These are phyloP conservation scores for Murraya koenigii DNA, from an alignment of 345 rosid species.

Conservation along the genomic window DNA sequence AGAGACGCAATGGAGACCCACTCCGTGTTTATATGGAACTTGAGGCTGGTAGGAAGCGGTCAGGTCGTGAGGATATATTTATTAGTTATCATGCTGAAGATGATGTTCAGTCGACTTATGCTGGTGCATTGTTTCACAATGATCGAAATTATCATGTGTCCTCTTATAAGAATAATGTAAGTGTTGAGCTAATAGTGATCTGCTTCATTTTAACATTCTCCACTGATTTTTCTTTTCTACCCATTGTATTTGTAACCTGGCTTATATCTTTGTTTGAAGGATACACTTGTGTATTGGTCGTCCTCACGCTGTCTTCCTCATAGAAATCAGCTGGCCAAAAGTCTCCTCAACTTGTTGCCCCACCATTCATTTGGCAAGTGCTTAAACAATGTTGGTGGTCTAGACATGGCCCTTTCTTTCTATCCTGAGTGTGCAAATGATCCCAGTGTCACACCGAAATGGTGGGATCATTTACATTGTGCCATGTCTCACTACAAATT, in stretches of 20 bases:
- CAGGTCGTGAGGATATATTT: constrained; percentile 85
- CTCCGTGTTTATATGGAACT: constrained; percentile 95
- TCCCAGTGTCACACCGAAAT: constrained; percentile 46
- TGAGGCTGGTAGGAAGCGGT: constrained; percentile 77
- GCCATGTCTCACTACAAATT: constrained; percentile 97
- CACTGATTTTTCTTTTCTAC: neutral
- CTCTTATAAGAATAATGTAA: constrained; percentile 60
- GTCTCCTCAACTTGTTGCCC: constrained; percentile 63
- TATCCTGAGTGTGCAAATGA: constrained; percentile 68
- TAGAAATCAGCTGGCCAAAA: constrained; percentile 66
- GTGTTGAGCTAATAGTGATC: constrained; percentile 13
- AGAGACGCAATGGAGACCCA: constrained; percentile 85
- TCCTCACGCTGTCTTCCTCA: constrained; percentile 83
- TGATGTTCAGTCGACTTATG: constrained; percentile 86
- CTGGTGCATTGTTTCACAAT: constrained; percentile 86
- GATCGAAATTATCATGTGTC: constrained; percentile 80
- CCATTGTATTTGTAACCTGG: constrained; percentile 4
- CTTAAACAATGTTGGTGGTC: constrained; percentile 83
- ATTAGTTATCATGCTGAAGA: constrained; percentile 88
- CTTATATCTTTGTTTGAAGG: constrained; percentile 31
- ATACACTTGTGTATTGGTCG: constrained; percentile 84
- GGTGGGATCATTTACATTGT: constrained; percentile 95
- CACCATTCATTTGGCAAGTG: constrained; percentile 93
- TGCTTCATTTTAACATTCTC: neutral
- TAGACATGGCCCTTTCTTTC: constrained; percentile 62